phyloP scores from a whole-genome alignment of 1,284 basidiomycete genomes.

The Ganoderma resinaceum region DNA sequence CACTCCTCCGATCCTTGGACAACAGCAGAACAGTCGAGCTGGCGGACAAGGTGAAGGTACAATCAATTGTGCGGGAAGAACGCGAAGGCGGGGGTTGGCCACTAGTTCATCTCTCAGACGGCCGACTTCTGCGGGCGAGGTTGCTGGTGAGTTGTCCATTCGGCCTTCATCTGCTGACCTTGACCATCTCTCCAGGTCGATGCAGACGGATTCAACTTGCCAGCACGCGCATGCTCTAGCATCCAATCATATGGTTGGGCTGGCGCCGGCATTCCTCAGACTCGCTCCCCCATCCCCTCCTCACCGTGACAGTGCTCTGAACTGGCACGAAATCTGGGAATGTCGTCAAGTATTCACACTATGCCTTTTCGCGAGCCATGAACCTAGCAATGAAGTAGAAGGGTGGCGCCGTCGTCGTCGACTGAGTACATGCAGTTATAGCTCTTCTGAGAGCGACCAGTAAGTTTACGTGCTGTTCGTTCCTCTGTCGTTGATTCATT shows the following conservation, averaged over 20 bases:
- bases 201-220: slow-evolving; percentile 95
- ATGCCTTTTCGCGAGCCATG: neutral
- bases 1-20: slow-evolving; percentile 68
- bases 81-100: slow-evolving; percentile 72
- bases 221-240: slow-evolving; percentile 87
- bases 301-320: neutral
- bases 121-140: slow-evolving; percentile 48
- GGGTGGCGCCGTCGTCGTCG: slow-evolving; percentile 93
- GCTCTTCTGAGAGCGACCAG: slow-evolving; percentile 89
- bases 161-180: slow-evolving; percentile 9
- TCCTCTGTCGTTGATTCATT: neutral
- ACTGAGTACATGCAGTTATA: slow-evolving; percentile 90
- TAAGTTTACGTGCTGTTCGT: slow-evolving; percentile 48
- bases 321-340: neutral
- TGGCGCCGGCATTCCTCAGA: no score
- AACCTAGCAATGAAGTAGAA: neutral
- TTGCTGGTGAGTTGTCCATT: slow-evolving; percentile 62
- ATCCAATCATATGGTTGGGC: slow-evolving; percentile 93
- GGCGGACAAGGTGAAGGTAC: slow-evolving; percentile 75
- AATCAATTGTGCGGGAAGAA: slow-evolving; percentile 59
- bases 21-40: slow-evolving; percentile 55
- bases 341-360: neutral
- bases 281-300: neutral
- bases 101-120: slow-evolving; percentile 72
- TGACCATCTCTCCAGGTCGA: slow-evolving; percentile 69